Base-by-base conservation (phyloP, 495 filamentous ascomycete genomes). In the Aspergillus incahuasiensis region DNA sequence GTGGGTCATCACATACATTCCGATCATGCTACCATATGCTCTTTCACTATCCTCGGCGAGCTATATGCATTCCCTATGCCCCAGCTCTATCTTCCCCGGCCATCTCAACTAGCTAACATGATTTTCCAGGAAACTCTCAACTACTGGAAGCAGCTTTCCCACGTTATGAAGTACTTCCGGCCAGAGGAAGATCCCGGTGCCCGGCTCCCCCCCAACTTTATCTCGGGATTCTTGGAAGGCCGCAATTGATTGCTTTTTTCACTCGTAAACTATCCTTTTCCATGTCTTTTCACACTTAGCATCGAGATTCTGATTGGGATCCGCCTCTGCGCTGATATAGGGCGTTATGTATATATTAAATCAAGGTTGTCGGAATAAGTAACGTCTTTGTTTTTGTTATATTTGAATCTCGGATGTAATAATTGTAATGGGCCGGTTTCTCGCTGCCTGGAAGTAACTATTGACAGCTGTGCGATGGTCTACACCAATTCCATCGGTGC, bases 71-170 rank as follows among this genome's bases (percentile, higher is more conserved):
- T 39, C 35, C 28, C 22, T 35, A n/a, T 20, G 25, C 8, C 25
- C 25, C 8, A 28, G 3, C 25, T 8, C 3, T 12, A n/a, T 28
- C 21, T 50, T 15, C 6, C 11, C 19, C 15, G 12, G 2, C 19
- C 11, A 49, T 8, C 6, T 40, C 7, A 11, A 54, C 34, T n/a
- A 16, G 42, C 52, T 45, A 50, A 59, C 47, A 30, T 13, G 0
- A 12, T 32, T 5, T 38, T 8, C 42, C 34, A 96, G 91, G 94
- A 98, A 83, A 97, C 91, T 34, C 82, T 97, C 77, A 98, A 97
- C 74, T 98, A 87, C 82, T 98, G 95, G 94, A 96, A 96, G 75
- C 95, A 97, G 76, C 80, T 92, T 49, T 87, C 89, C 45, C 94
- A 98, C 68, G 83, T 98, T 61, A 89, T 98, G 80, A 95, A 96